Evolutionary conservation across 2,329 filamentous ascomycete species (phyloP).

Genomic region (Penicillium sp.): DNA sequence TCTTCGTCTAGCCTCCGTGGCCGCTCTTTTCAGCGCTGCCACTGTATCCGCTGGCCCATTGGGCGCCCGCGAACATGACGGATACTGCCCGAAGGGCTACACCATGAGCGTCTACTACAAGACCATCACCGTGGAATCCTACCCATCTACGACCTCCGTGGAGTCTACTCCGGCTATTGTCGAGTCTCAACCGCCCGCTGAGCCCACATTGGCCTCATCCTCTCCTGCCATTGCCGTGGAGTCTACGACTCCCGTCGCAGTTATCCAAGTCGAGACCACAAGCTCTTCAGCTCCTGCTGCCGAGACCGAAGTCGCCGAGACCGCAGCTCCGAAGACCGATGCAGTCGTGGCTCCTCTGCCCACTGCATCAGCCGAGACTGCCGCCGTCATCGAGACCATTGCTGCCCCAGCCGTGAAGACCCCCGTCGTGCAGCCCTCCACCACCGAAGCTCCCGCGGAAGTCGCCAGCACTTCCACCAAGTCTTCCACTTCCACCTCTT

Average conservation of each 20-base stretch:
- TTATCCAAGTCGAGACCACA: not conserved
- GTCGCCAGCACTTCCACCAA: not conserved
- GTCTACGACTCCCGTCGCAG: not conserved
- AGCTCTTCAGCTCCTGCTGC: slow-evolving; percentile 5
- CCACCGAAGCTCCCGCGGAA: not conserved
- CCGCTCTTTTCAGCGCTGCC: slow-evolving; percentile 24
- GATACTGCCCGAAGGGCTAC: slow-evolving; percentile 27
- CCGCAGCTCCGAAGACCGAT: not conserved
- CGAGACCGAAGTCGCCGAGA: slow-evolving; percentile 1
- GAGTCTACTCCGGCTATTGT: slow-evolving; percentile 7
- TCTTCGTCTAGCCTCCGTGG: slow-evolving; percentile 20
- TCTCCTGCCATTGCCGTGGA: not conserved
- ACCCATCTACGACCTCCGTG: slow-evolving; percentile 5
- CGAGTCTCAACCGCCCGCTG: not conserved
- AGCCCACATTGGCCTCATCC: slow-evolving; percentile 11
- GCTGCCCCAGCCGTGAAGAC: not conserved
- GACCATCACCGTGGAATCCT: slow-evolving; percentile 21
- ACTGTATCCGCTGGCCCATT: slow-evolving; percentile 26
- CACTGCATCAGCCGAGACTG: not conserved
- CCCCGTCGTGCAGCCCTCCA: not conserved
- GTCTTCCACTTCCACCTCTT: slow-evolving; percentile 3
- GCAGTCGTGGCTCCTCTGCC: not conserved
- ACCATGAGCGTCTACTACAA: slow-evolving; percentile 26
- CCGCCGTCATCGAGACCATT: not conserved
- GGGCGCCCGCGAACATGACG: slow-evolving; percentile 8